A percentile compares a stretch with the other conserved stretches of the same genome.
Evolutionary conservation across 164 flowering plant species (phyloP).

Genomic region (Dillenia turbinata): DNA sequence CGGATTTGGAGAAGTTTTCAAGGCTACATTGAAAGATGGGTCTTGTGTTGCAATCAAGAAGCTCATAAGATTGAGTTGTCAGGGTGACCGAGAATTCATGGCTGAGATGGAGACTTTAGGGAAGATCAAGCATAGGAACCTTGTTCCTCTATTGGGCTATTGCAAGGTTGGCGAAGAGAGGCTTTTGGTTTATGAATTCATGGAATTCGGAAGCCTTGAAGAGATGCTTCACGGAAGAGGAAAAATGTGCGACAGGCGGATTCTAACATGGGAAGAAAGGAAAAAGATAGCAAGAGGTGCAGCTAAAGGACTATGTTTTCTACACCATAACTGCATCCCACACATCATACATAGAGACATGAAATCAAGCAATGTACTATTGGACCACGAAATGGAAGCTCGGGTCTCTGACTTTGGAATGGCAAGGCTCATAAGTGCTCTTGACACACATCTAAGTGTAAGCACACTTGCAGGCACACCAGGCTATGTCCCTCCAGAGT

Average conservation of each 20-base stretch:
- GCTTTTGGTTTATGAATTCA: slow-evolving; percentile 67
- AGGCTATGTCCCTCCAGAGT: slow-evolving; percentile 77
- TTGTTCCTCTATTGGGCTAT: slow-evolving; percentile 64
- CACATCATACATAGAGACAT: slow-evolving; percentile 73
- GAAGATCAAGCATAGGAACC: slow-evolving; percentile 63
- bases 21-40: slow-evolving; percentile 67
- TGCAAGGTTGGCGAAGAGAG: slow-evolving; percentile 76
- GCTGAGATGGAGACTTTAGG: slow-evolving; percentile 83
- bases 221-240: slow-evolving; percentile 56
- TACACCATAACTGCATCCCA: slow-evolving; percentile 76
- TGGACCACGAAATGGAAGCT: slow-evolving; percentile 63
- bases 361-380: slow-evolving; percentile 72
- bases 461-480: slow-evolving; percentile 78
- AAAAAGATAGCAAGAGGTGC: slow-evolving; percentile 67
- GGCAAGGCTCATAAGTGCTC: slow-evolving; percentile 70
- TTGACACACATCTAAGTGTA: slow-evolving; percentile 68
- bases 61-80: slow-evolving; percentile 55
- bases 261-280: slow-evolving; percentile 71
- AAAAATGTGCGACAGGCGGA: slow-evolving; percentile 26
- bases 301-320: slow-evolving; percentile 62
- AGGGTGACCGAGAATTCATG: slow-evolving; percentile 74
- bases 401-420: slow-evolving; percentile 74
- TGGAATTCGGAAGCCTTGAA: slow-evolving; percentile 67
- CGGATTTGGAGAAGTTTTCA: slow-evolving; percentile 73
- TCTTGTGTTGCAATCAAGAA: slow-evolving; percentile 68